A percentile compares a stretch with the other conserved stretches of the same genome.
Conservation (phyloP, 2,329 filamentous ascomycete genomes). For the Colletotrichum liriopes region DNA sequence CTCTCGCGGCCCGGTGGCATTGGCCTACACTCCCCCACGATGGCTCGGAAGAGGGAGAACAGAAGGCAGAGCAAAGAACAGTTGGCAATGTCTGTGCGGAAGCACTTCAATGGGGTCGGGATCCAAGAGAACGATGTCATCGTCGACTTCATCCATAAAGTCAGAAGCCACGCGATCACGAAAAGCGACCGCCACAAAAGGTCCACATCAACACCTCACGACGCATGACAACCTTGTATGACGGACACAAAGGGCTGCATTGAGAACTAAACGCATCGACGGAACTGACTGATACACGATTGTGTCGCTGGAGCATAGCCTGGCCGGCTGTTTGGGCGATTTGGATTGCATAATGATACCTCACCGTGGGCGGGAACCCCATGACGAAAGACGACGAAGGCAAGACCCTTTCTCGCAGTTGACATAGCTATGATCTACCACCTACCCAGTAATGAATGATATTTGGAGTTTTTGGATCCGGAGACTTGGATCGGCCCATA, state of each 20-base stretch:
- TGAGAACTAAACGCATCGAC: constrained; percentile 19
- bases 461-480: constrained; percentile 34
- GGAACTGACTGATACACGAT: constrained; percentile 21
- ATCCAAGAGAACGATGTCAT: constrained; percentile 88
- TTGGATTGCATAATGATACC: constrained; percentile 44
- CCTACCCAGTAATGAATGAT: constrained; percentile 31
- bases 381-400: constrained; percentile 26
- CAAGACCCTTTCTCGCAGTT: constrained; percentile 12
- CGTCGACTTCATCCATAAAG: constrained; percentile 83
- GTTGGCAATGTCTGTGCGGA: constrained; percentile 80
- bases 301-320: constrained; percentile 21
- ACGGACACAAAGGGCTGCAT: constrained; percentile 2
- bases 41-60: constrained; percentile 76
- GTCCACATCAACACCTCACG: constrained; percentile 33
- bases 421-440: constrained; percentile 36
- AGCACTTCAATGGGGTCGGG: constrained; percentile 86
- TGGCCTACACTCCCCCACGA: constrained; percentile 82
- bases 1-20: constrained; percentile 75
- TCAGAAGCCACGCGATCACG: constrained; percentile 52
- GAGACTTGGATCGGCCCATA: neutral
- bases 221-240: constrained; percentile 32
- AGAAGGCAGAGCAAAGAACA: constrained; percentile 80
- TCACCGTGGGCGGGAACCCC: constrained; percentile 33
- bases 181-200: constrained; percentile 37
- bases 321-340: constrained; percentile 35